Base-by-base conservation (phyloP, 805 yeast species). In the Yamadazyma scolyti region DNA sequence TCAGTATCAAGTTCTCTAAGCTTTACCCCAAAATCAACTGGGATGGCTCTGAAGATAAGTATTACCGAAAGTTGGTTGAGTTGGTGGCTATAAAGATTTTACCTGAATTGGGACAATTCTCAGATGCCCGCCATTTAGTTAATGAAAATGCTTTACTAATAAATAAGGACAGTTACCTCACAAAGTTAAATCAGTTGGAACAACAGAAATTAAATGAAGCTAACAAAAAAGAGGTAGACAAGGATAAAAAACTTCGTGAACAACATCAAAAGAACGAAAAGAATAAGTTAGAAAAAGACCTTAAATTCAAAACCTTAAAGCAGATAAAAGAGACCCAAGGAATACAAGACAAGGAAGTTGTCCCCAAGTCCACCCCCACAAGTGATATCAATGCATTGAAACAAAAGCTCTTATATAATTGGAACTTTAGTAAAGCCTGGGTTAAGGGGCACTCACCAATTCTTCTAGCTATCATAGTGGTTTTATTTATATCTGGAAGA, bases 61-160 rank as follows among this genome's bases (percentile, higher is more conserved):
- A 26, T 29, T 27, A 35, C 14, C 28, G 39, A 28, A 48, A 56
- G 27, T 40, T 61, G 24, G 30, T 53, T 6, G 63, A 65, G 17
- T 46, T 63, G 36, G 54, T 52, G 33, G 54, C 58, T 11, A 59
- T 54, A 38, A 59, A 63, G 35, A 52, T 65, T 2, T 50, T 61
- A 26, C 62, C 68, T 1, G 50, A 49, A 9, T 36, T 47, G 11
- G 54, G 56, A 21, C 40, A 49, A 19, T 53, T 49, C 25, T 44
- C 43, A 5, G 50, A 54, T 17, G 62, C 71, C 2, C 41, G 30
- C 22, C 33, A 17, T 18, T 41, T 63, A 7, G 47, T 58, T n/a
- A 41, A 43, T n/a, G 43, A 44, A n/a, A 52, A 51, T 30, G 38
- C 39, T 4, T 8, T 42, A 3, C 46, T 43, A 16, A 37, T 23